These are phyloP conservation scores for Trametes maxima DNA, from an alignment of 768 basidiomycete genomes.

Conservation along the genomic window DNA sequence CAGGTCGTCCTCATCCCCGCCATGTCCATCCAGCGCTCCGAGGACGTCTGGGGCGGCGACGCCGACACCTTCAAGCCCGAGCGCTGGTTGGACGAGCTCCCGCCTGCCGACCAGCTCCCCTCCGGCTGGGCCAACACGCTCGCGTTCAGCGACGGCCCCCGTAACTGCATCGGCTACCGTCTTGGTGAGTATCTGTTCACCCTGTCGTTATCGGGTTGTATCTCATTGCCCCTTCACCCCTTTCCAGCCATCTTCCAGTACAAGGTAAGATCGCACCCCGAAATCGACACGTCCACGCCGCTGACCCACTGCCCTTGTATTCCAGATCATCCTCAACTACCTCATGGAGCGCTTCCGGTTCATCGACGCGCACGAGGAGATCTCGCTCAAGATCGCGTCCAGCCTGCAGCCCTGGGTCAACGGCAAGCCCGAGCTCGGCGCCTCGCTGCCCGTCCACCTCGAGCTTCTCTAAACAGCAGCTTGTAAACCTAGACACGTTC, in stretches of 20 bases:
- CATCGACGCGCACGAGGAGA: constrained; percentile 2
- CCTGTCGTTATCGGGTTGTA: neutral
- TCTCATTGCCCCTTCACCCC: neutral
- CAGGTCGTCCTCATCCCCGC: constrained; percentile 16
- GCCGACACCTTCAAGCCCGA: constrained; percentile 31
- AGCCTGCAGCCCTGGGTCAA: constrained; percentile 21
- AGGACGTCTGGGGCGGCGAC: constrained; percentile 27
- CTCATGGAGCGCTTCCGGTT: constrained; percentile 14
- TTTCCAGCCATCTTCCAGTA: constrained; percentile 11
- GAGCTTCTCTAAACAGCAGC: constrained; percentile 2
- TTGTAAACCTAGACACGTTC: too few relatives aligned
- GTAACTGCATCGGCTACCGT: constrained; percentile 30
- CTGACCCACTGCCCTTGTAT: neutral
- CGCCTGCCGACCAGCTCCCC: neutral
- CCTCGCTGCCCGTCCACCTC: constrained; percentile 4
- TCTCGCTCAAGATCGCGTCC: constrained; percentile 12
- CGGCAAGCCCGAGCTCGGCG: neutral
- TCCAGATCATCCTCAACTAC: neutral
- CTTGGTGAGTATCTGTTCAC: constrained; percentile 6
- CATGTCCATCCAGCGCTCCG: constrained; percentile 16
- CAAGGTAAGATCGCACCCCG: neutral
- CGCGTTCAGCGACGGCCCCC: constrained; percentile 31
- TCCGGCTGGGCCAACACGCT: constrained; percentile 27
- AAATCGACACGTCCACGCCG: neutral
- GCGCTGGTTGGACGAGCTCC: constrained; percentile 29